Percentiles rank a stretch among this genome's conserved stretches.
Evolutionary conservation across 192 early-diverging fungal species (phyloP).

Genomic region (Backusella tarrabulga): DNA sequence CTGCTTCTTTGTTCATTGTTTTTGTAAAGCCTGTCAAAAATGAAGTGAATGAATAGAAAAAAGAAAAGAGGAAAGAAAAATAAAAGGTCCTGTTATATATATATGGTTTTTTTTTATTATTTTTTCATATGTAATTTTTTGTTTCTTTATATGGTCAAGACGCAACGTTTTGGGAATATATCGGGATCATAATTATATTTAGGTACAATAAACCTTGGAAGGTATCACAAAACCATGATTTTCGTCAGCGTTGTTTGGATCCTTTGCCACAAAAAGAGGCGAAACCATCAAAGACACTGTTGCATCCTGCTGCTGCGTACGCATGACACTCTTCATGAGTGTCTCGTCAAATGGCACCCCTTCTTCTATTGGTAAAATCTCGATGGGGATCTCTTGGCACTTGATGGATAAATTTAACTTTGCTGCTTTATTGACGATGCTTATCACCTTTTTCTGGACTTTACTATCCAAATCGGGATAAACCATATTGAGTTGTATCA

Average conservation of each 20-base stretch:
- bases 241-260: constrained; percentile 16
- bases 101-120: too few relatives aligned
- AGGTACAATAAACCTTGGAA: constrained; percentile 28
- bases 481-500: neutral
- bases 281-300: constrained; percentile 17
- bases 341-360: constrained; percentile 9
- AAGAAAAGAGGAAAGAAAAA: too few relatives aligned
- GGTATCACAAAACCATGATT: constrained; percentile 25
- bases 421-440: constrained; percentile 63
- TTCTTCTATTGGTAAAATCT: constrained; percentile 33
- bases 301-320: constrained; percentile 13
- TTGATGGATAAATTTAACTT: constrained; percentile 59
- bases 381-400: constrained; percentile 65
- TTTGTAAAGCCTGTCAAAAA: too few relatives aligned
- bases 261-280: constrained; percentile 26
- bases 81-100: too few relatives aligned
- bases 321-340: constrained; percentile 20
- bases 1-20: constrained; percentile 10
- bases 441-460: neutral
- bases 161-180: neutral
- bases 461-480: neutral
- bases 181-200: constrained; percentile 5
- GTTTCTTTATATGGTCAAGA: neutral
- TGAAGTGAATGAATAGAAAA: too few relatives aligned
- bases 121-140: neutral